Conservation (phyloP, 108 stramenopile genomes). For the Skeletonema marinoi region DNA sequence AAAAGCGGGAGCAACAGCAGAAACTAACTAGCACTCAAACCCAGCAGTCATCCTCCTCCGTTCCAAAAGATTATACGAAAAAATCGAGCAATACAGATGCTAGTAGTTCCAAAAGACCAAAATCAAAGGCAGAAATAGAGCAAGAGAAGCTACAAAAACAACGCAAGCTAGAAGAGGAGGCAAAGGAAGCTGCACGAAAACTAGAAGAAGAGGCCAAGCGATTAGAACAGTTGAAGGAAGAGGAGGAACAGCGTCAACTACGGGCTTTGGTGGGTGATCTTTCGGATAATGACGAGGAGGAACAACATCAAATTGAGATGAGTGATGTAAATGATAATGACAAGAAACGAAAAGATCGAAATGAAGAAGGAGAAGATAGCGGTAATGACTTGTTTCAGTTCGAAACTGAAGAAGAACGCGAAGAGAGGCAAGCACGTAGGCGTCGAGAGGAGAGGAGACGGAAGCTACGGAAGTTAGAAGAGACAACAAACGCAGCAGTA, state of each 20-base stretch:
- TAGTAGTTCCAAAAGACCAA: neutral
- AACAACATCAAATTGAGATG: neutral
- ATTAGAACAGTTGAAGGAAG: constrained; percentile 26
- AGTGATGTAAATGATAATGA: neutral
- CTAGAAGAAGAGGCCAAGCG: constrained; percentile 22
- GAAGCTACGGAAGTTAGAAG: constrained; percentile 7
- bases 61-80: neutral
- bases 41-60: neutral
- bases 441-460: constrained; percentile 42
- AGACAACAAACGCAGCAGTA: neutral
- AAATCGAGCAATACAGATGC: neutral
- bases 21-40: neutral
- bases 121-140: constrained; percentile 5
- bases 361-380: neutral
- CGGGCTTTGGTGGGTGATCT: constrained; percentile 34
- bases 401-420: constrained; percentile 53
- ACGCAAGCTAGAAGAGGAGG: constrained; percentile 15
- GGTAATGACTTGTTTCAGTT: constrained; percentile 29
- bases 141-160: neutral
- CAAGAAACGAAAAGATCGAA: neutral
- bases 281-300: constrained; percentile 1
- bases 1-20: constrained; percentile 25
- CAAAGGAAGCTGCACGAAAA: neutral
- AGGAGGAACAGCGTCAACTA: constrained; percentile 44
- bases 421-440: constrained; percentile 48